Evolutionary conservation across 306 rosid species (phyloP).

Genomic region (Pachyrhizus erosus): DNA sequence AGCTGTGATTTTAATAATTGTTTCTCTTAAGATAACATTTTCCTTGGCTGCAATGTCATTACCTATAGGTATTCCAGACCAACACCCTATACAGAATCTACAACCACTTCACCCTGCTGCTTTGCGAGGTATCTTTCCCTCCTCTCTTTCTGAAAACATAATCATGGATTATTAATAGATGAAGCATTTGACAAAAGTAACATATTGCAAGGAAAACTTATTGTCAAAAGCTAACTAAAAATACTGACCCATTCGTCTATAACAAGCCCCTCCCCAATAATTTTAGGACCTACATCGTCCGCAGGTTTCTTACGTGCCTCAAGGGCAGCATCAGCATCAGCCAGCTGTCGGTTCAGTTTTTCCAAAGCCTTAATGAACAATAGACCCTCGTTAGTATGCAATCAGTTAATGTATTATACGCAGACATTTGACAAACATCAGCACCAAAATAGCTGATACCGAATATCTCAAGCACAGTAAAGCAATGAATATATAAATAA

Average conservation of each 20-base stretch:
- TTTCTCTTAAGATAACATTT: constrained; percentile 33
- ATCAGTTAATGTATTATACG: background rate
- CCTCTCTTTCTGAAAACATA: constrained; percentile 79
- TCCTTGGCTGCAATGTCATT: constrained; percentile 31
- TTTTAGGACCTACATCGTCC: constrained; percentile 76
- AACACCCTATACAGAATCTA: constrained; percentile 66
- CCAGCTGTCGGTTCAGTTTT: constrained; percentile 78
- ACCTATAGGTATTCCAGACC: constrained; percentile 37
- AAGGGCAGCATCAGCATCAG: constrained; percentile 81
- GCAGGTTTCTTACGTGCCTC: constrained; percentile 82
- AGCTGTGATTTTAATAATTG: constrained; percentile 26
- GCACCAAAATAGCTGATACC: background rate
- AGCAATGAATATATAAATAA: background rate
- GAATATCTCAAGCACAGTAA: constrained; percentile 16
- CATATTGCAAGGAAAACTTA: background rate
- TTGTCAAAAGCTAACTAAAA: background rate
- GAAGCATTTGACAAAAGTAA: background rate
- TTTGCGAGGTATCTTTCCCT: constrained; percentile 95
- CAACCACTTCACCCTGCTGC: constrained; percentile 82
- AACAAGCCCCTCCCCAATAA: constrained; percentile 92
- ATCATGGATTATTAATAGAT: constrained; percentile 12
- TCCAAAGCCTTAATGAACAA: constrained; percentile 61
- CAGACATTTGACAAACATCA: background rate
- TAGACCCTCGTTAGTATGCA: constrained; percentile 12
- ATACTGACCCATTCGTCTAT: constrained; percentile 94